Conservation (phyloP, 495 filamentous ascomycete species). For the Oidiodendron maius region DNA sequence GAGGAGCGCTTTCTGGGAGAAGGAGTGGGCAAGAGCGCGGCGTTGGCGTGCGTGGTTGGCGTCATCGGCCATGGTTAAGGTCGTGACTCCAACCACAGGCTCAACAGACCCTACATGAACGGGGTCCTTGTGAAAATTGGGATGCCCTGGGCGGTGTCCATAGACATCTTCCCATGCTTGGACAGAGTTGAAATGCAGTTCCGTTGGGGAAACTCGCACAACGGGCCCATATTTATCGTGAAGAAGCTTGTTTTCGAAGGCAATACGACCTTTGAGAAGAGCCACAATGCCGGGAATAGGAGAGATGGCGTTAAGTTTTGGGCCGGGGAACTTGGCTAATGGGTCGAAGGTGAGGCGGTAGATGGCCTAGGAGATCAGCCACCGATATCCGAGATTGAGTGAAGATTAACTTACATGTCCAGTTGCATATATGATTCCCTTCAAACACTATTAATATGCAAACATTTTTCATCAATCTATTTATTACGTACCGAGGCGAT, state of each 20-base stretch:
- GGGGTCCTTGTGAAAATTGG: slow-evolving; percentile 9
- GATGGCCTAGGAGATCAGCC: background rate
- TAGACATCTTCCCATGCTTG: slow-evolving; percentile 18
- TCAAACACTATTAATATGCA: too few species aligned
- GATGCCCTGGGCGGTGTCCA: slow-evolving; percentile 1
- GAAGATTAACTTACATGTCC: too few species aligned
- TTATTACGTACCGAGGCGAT: slow-evolving; percentile 1
- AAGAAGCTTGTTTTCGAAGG: slow-evolving; percentile 10
- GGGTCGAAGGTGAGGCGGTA: slow-evolving; percentile 12
- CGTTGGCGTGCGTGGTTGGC: slow-evolving; percentile 39
- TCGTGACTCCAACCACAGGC: background rate
- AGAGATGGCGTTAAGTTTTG: slow-evolving; percentile 3
- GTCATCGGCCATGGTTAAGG: slow-evolving; percentile 29
- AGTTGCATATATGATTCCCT: too few species aligned
- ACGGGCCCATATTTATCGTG: slow-evolving; percentile 23
- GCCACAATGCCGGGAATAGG: slow-evolving; percentile 5
- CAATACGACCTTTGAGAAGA: slow-evolving; percentile 9
- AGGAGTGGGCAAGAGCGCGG: slow-evolving; percentile 41
- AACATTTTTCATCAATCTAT: background rate
- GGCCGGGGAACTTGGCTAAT: slow-evolving; percentile 11
- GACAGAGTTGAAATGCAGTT: slow-evolving; percentile 7
- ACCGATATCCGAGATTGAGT: too few species aligned
- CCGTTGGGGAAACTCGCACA: slow-evolving; percentile 17
- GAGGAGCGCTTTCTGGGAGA: slow-evolving; percentile 38
- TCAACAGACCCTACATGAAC: slow-evolving; percentile 3